Conservation (phyloP, 495 filamentous ascomycete species). For the Xylaria telfairii region DNA sequence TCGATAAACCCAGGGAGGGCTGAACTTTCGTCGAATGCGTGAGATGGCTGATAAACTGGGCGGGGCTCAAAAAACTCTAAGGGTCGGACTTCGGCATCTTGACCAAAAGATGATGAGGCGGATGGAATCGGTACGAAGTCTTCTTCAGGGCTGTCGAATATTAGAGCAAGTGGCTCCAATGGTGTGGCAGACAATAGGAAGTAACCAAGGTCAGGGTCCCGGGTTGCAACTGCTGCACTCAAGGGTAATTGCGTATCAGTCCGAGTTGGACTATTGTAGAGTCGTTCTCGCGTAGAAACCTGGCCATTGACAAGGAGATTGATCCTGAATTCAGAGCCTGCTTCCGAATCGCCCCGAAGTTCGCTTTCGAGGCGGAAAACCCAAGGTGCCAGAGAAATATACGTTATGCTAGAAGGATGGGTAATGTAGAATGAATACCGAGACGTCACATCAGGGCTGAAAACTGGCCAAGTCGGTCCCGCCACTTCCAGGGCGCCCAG, state of each 20-base stretch:
- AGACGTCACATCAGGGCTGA: slow-evolving; percentile 73
- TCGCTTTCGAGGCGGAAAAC: slow-evolving; percentile 77
- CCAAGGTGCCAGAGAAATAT: slow-evolving; percentile 76
- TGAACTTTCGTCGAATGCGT: slow-evolving; percentile 64
- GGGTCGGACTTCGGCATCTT: slow-evolving; percentile 43
- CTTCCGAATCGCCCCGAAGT: slow-evolving; percentile 65
- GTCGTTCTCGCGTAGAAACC: slow-evolving; percentile 64
- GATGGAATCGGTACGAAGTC: slow-evolving; percentile 42
- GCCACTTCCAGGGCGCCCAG: slow-evolving; percentile 55
- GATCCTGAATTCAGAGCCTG: slow-evolving; percentile 75
- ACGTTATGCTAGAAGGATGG: slow-evolving; percentile 70
- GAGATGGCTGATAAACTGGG: slow-evolving; percentile 72
- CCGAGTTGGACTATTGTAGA: slow-evolving; percentile 54
- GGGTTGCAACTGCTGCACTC: slow-evolving; percentile 68
- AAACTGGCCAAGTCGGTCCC: slow-evolving; percentile 70
- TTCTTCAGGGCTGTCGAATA: slow-evolving; percentile 69
- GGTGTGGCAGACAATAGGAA: slow-evolving; percentile 74
- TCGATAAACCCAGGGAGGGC: slow-evolving; percentile 67
- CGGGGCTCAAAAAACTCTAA: slow-evolving; percentile 59
- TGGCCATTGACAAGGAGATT: slow-evolving; percentile 70
- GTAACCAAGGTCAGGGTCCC: slow-evolving; percentile 78
- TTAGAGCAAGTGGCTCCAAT: slow-evolving; percentile 66
- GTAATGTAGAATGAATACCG: slow-evolving; percentile 83
- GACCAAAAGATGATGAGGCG: slow-evolving; percentile 43
- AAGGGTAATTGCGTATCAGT: slow-evolving; percentile 52